These are phyloP conservation scores for Penicillium subrubescens DNA, from an alignment of 495 filamentous ascomycete species.

Conservation along the genomic window DNA sequence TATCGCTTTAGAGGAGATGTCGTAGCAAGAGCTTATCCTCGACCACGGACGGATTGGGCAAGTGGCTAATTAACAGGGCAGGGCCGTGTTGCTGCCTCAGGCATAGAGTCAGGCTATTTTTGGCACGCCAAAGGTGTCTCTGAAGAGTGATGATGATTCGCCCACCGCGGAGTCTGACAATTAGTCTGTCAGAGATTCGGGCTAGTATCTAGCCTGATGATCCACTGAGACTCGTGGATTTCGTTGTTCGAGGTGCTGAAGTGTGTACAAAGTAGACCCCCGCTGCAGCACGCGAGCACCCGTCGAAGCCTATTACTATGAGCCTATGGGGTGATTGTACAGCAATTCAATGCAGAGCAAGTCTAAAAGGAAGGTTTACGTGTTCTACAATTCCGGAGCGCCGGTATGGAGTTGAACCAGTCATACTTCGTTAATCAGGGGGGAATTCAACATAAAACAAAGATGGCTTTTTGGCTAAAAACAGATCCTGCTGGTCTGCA, in stretches of 20 bases:
- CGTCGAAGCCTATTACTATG: not conserved
- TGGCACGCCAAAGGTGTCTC: constrained; percentile 10
- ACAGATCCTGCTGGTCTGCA: constrained; percentile 45
- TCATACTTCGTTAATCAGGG: constrained; percentile 49
- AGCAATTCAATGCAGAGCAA: not conserved
- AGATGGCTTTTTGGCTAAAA: constrained; percentile 50
- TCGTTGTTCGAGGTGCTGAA: not conserved
- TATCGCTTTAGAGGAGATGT: constrained; percentile 1
- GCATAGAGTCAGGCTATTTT: constrained; percentile 23
- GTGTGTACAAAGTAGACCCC: not conserved
- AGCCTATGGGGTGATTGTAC: not conserved
- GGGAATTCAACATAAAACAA: constrained; percentile 39
- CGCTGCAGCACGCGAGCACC: not conserved
- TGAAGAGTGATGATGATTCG: not conserved
- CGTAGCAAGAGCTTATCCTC: constrained; percentile 27
- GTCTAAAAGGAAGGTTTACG: not conserved
- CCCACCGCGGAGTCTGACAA: not conserved
- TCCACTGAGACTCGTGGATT: not conserved
- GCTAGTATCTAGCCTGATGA: not conserved
- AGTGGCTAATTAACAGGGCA: constrained; percentile 18
- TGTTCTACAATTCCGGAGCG: constrained; percentile 17
- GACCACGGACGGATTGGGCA: constrained; percentile 30
- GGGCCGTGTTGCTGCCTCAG: constrained; percentile 17
- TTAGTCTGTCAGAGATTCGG: not conserved
- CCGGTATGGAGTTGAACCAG: constrained; percentile 35